Percentiles rank a stretch among this genome's conserved stretches.
Conservation (phyloP, 805 yeast species). For the Suhomyces faveliae region DNA sequence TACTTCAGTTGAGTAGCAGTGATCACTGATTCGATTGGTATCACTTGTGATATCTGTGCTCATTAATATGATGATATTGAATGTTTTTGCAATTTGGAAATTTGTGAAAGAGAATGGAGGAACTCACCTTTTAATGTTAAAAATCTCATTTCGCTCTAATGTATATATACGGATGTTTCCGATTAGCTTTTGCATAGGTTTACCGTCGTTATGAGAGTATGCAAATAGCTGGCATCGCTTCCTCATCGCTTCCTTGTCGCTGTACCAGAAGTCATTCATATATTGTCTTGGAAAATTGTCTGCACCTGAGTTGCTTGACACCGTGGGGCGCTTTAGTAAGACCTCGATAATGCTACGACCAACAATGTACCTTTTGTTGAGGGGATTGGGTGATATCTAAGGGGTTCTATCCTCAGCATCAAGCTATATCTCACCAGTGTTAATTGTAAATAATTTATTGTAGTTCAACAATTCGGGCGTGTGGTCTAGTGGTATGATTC, state of each 20-base stretch:
- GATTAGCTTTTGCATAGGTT: too few relatives aligned
- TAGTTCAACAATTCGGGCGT: conserved; percentile 18
- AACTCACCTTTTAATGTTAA: too few relatives aligned
- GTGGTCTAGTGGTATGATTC: conserved; percentile 37
- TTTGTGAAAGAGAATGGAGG: not conserved
- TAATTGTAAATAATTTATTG: not conserved
- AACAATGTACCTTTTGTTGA: too few relatives aligned
- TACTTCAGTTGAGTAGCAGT: not conserved
- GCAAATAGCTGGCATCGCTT: not conserved
- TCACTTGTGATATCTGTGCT: not conserved
- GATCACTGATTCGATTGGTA: not conserved
- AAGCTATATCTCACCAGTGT: not conserved
- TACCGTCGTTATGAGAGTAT: too few relatives aligned
- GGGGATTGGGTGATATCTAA: too few relatives aligned
- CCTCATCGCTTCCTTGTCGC: not conserved
- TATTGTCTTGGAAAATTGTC: too few relatives aligned
- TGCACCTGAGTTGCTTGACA: too few relatives aligned
- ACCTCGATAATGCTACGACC: too few relatives aligned
- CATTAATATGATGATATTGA: not conserved
- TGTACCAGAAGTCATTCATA: too few relatives aligned
- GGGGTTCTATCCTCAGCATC: too few relatives aligned
- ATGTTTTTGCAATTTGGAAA: not conserved
- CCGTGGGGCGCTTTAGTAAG: too few relatives aligned
- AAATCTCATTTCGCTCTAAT: not conserved
- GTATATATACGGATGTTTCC: too few relatives aligned